Evolutionary conservation across 805 yeast species (phyloP), one percentile per base, ranked within the genome.

Genomic region (Naumovozyma dairenensis): DNA sequence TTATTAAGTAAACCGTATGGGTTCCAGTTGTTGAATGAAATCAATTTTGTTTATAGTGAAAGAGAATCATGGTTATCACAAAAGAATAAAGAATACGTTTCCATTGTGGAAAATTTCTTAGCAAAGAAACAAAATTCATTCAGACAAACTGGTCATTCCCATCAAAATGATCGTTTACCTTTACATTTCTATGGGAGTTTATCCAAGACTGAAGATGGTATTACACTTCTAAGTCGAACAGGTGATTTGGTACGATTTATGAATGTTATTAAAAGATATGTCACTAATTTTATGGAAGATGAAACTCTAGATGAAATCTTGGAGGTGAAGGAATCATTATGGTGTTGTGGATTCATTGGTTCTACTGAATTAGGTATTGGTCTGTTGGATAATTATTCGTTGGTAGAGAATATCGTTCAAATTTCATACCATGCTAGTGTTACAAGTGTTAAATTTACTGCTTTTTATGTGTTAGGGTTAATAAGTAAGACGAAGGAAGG

Each of bases 301-400:
- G 49, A 45, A 25, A 40, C 44, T 6, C 36, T 33, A 4, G 66
- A 60, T 15, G 60, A 60, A 4, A 64, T 65, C 5, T 57, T 62
- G 6, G 68, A 67, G 40, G 55, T 89, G 17, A 84, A 83, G 49
- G 82, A 87, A 8, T 72, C 80, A 21, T 47, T 89, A 22, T 89
- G 96, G 96, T 77, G 93, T 2, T 65, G 84, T 21, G 96, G 96
- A 0, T 77, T 78, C 46, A 74, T 87, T 20, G 87, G 87, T 2
- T 72, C 86, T 1, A 72, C 85, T 1, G 69, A 70, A 7, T 60
- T 68, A 33, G 96, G 96, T 0, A 74, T 80, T 13, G 62, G 67
- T 13, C 59, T 78, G 28, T 46, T 77, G 24, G 83, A 76, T 38
- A 67, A 67, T 21, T 63, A 59, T 40, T 70, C 71, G 2, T 58